These are phyloP conservation scores for Dryas drummondii DNA, from an alignment of 306 rosid species.

Conservation along the genomic window DNA sequence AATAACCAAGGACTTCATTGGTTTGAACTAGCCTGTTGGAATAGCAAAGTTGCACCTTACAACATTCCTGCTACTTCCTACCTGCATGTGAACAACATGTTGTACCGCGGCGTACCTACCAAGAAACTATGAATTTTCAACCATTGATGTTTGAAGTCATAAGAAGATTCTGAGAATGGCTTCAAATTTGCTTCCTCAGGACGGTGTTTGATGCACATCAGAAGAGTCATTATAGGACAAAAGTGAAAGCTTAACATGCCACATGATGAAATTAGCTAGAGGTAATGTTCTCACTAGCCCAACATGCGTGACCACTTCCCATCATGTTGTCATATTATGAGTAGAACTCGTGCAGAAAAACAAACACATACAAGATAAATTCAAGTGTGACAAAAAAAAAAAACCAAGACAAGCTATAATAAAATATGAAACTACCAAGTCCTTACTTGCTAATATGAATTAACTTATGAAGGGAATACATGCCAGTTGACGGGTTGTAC, in stretches of 20 bases:
- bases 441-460: constrained; percentile 97
- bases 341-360: no score
- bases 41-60: neutral
- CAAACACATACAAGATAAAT: no score
- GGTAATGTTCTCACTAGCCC: no score
- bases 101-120: no score
- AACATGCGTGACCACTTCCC: no score
- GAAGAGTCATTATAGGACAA: neutral
- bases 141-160: constrained; percentile 2
- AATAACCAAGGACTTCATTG: neutral
- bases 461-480: constrained; percentile 89
- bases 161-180: neutral
- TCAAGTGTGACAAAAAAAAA: no score
- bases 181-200: constrained; percentile 7
- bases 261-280: no score
- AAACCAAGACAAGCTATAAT: no score
- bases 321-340: no score
- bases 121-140: neutral
- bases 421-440: constrained; percentile 14
- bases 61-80: neutral
- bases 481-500: constrained; percentile 92
- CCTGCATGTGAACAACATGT: constrained; percentile 5
- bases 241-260: neutral
- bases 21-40: constrained; percentile 8
- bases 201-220: constrained; percentile 9